Evolutionary conservation across 352 stramenopile species (phyloP).

Genomic region (Thalassiosira ordinaria): DNA sequence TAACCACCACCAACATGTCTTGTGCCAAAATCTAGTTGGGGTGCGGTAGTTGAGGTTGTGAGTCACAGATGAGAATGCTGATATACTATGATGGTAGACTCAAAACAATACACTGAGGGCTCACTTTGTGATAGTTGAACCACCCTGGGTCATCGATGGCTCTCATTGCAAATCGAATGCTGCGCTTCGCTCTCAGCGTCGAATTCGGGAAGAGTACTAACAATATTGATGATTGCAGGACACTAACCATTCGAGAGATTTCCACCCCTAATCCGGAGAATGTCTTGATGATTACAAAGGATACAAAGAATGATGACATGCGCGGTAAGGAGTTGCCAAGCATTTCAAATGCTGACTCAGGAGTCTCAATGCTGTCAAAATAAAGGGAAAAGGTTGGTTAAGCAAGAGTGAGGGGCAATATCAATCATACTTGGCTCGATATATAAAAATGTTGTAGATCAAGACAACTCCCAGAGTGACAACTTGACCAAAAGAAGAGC

Average conservation of each 20-base stretch:
- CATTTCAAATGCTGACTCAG: constrained; percentile 84
- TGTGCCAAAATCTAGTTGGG: constrained; percentile 89
- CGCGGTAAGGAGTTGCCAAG: constrained; percentile 79
- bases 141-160: constrained; percentile 87
- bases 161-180: constrained; percentile 74
- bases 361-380: constrained; percentile 84
- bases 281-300: constrained; percentile 88
- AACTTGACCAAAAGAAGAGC: constrained; percentile 49
- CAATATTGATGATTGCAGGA: constrained; percentile 73
- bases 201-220: constrained; percentile 79
- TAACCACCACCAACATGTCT: constrained; percentile 87
- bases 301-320: constrained; percentile 87
- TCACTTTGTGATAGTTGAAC: constrained; percentile 89
- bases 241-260: constrained; percentile 73
- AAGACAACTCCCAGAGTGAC: constrained; percentile 60
- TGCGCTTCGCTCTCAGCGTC: constrained; percentile 78
- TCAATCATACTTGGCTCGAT: not conserved
- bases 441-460: constrained; percentile 59
- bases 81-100: no score
- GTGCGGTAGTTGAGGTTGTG: no score
- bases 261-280: constrained; percentile 86
- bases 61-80: no score
- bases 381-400: no score
- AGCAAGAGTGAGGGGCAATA: no score
- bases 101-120: no score